Evolutionary conservation across 306 rosid species (phyloP).

Genomic region (Cucurbita pepo): DNA sequence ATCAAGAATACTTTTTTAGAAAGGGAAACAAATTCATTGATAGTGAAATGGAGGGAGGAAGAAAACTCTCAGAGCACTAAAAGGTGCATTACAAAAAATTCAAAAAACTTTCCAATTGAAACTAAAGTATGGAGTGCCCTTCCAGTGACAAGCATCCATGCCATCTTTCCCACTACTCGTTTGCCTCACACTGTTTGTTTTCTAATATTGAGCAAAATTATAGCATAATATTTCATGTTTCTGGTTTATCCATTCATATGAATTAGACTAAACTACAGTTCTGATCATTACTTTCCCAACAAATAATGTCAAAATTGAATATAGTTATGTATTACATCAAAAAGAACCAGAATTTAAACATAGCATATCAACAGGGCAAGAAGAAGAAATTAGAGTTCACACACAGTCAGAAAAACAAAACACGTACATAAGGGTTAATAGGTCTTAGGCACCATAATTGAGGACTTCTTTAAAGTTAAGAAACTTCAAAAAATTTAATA

Average conservation of each 20-base stretch:
- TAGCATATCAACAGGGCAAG: not conserved
- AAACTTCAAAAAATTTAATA: not conserved
- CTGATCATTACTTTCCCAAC: no score
- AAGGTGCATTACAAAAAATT: not conserved
- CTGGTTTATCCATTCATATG: no score
- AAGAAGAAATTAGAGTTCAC: not conserved
- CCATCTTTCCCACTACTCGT: no score
- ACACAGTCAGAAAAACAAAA: not conserved
- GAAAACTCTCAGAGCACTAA: not conserved
- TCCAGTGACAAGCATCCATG: no score
- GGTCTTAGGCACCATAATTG: not conserved
- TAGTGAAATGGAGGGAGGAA: not conserved
- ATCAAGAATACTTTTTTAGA: not conserved
- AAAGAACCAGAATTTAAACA: not conserved
- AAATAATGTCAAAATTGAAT: no score
- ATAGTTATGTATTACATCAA: no score
- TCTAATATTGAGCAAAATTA: no score
- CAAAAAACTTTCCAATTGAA: no score
- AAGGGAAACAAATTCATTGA: not conserved
- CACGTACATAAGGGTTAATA: not conserved
- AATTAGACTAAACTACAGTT: no score
- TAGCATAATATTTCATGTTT: no score
- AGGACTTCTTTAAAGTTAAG: not conserved
- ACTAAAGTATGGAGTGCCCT: no score
- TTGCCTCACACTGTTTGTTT: no score